Evolutionary conservation across 164 flowering plant species (phyloP), one percentile per base, ranked within the genome.

Genomic region (Stephania japonica): DNA sequence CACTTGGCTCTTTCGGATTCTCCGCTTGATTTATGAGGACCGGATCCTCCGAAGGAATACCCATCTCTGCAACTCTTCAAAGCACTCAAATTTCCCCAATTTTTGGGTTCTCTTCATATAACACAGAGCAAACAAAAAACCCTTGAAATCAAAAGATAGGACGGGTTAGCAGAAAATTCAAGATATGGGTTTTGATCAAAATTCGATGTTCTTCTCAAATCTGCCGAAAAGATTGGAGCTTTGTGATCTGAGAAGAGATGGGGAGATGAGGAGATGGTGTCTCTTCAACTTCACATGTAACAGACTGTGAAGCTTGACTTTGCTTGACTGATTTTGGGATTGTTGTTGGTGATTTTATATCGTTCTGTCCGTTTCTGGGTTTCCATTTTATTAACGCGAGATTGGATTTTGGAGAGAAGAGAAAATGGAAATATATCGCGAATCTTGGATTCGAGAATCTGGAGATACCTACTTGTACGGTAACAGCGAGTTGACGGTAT

Each of bases 31-130:
- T 77, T 61, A 91, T 83, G 71, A 88, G 56, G 5, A 91, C 90
- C 59, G 78, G 84, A 66, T 91, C 96, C 56, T 87, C 93, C 53
- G 69, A 73, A 10, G 79, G 79, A 44, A 86, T 77, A 14, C 91
- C 91, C 93, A 87, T 89, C 25, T 67, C 75, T 70, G 69, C 11
- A 38, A 42, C 65, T 71, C 50, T 13, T 65, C 11, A n/a, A 44
- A 61, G n/a, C 10, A 44, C 11, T 56, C 63, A n/a, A n/a, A 19
- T 6, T 56, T 56, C 63, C n/a, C n/a, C 63, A 16, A 19, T 50
- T 50, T 50, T 19, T 50, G 19, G 19, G 14, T 50, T 50, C 63
- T 56, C 63, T 56, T 56, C 63, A 56, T 56, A 56, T 56, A 56
- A 56, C 18, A 56, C 23, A 56, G 50, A 44, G 10, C 12, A 44